A percentile compares a stretch with the other conserved stretches of the same genome.
Conservation (phyloP, 108 stramenopile species). For the Epipyxis sp. region DNA sequence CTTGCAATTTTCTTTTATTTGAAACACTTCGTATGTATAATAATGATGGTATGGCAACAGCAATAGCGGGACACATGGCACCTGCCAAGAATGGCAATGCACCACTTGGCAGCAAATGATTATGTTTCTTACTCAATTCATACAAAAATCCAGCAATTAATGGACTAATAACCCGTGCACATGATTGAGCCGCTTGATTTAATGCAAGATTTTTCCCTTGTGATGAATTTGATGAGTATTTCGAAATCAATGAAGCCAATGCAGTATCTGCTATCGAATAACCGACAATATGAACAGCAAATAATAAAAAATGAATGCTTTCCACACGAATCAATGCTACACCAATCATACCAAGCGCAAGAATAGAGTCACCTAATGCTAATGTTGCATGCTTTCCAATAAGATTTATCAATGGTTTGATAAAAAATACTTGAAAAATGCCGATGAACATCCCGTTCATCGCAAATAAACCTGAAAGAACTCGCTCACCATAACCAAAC, state of each 20-base stretch:
- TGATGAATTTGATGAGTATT: conserved; percentile 41
- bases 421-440: conserved; percentile 31
- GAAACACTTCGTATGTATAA: conserved; percentile 39
- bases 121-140: conserved; percentile 38
- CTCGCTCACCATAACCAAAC: conserved; percentile 50
- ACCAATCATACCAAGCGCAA: conserved; percentile 53
- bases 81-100: conserved; percentile 49
- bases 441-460: conserved; percentile 15
- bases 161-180: conserved; percentile 45
- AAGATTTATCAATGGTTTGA: conserved; percentile 15
- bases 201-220: conserved; percentile 45
- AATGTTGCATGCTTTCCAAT: conserved; percentile 50
- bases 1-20: neutral
- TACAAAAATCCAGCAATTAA: conserved; percentile 47
- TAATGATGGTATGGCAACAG: conserved; percentile 34
- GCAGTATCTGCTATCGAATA: conserved; percentile 54
- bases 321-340: conserved; percentile 40
- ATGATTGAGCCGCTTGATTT: conserved; percentile 50
- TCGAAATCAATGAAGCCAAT: conserved; percentile 43
- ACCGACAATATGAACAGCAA: conserved; percentile 47
- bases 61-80: conserved; percentile 34
- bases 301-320: conserved; percentile 42
- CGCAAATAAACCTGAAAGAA: conserved; percentile 14
- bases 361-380: conserved; percentile 41
- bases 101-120: conserved; percentile 36